Conservation (phyloP, 345 rosid species). For the Eucalyptus caleyi region DNA sequence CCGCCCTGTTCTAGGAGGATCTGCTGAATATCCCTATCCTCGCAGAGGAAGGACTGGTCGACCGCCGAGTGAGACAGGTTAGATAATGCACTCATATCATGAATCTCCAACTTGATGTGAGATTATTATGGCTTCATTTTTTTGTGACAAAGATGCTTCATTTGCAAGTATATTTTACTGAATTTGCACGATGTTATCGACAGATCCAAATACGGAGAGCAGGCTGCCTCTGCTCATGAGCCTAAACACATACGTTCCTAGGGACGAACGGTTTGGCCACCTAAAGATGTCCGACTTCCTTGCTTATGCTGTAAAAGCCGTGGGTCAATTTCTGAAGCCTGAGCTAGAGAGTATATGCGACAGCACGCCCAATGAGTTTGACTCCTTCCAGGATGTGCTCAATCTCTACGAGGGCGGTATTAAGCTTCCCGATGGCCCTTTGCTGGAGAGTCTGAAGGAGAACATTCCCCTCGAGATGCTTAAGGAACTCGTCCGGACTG, state of each 20-base stretch:
- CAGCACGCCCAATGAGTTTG: conserved; percentile 23
- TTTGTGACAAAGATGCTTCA: not conserved
- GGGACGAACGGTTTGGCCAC: conserved; percentile 35
- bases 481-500: conserved; percentile 16
- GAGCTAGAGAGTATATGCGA: conserved; percentile 11
- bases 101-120: not conserved
- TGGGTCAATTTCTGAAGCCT: conserved; percentile 18
- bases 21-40: conserved; percentile 27
- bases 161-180: not conserved
- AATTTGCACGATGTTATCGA: not conserved
- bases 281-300: conserved; percentile 31
- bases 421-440: conserved; percentile 2
- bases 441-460: conserved; percentile 1
- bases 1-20: conserved; percentile 35
- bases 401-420: conserved; percentile 22
- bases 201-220: conserved; percentile 19
- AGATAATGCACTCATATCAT: not conserved
- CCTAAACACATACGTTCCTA: conserved; percentile 21
- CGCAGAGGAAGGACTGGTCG: conserved; percentile 37
- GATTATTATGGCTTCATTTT: not conserved
- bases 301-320: conserved; percentile 17
- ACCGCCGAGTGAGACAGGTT: conserved; percentile 12
- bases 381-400: conserved; percentile 16
- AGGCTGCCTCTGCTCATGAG: conserved; percentile 15
- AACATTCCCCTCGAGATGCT: conserved; percentile 21